A percentile compares a stretch with the other conserved stretches of the same genome.
Evolutionary conservation across 116 monocot genomes (phyloP).

Genomic region (Zostera marina): DNA sequence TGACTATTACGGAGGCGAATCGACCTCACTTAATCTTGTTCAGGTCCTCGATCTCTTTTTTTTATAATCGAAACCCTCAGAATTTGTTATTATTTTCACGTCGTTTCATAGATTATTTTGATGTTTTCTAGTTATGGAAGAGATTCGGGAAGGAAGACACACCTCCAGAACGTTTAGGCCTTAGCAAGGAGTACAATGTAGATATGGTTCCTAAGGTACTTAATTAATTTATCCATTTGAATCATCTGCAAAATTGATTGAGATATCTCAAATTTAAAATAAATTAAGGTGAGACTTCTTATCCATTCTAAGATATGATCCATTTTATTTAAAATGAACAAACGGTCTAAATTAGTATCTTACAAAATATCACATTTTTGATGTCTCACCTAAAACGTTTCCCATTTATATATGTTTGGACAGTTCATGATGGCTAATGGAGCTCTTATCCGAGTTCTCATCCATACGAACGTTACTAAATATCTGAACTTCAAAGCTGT

Average conservation of each 20-base stretch:
- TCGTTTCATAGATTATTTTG: neutral
- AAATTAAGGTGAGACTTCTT: too few species aligned
- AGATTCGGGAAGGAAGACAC: conserved; percentile 50
- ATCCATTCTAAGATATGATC: too few species aligned
- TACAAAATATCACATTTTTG: too few species aligned
- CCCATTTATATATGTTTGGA: too few species aligned
- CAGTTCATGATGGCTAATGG: conserved; percentile 98
- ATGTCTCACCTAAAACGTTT: too few species aligned
- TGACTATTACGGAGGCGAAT: conserved; percentile 85
- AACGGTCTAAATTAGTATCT: too few species aligned
- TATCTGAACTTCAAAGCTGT: conserved; percentile 80
- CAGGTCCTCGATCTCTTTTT: conserved; percentile 37
- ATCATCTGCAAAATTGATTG: too few species aligned
- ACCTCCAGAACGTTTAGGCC: conserved; percentile 50
- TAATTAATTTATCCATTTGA: neutral
- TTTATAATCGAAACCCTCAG: neutral
- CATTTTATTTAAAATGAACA: too few species aligned
- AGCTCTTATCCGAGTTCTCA: conserved; percentile 63
- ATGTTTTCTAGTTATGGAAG: conserved; percentile 50
- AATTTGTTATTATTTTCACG: neutral
- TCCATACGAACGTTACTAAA: conserved; percentile 75
- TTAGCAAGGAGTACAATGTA: conserved; percentile 74
- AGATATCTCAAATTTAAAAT: too few species aligned
- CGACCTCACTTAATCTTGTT: conserved; percentile 69
- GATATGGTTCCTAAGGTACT: conserved; percentile 75